Evolutionary conservation across 1,284 basidiomycete genomes (phyloP), one percentile per base, ranked within the genome.

Genomic region (Pterulicium gracile): DNA sequence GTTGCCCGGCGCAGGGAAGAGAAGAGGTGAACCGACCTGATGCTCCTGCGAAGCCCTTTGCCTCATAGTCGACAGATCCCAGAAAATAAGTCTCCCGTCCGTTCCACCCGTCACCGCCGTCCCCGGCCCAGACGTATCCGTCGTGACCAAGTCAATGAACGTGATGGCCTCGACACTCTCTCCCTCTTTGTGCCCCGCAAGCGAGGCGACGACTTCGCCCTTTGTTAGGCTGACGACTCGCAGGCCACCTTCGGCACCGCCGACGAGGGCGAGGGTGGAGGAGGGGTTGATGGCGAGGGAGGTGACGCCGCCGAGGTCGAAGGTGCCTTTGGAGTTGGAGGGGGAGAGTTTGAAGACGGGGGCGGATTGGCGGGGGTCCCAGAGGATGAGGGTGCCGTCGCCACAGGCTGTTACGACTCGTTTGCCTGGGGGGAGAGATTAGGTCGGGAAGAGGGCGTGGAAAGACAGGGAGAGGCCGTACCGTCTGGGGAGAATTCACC

Each of bases 401-500:
- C 79, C 81, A 53, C 89, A 88, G 4, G 88, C 88, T 3, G 93
- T 92, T 24, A 98, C 68, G 49, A 98, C 86, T 49, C 83, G 76
- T 68, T 92, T 92, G 51, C 91, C 90, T 85, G 48, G 20, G 19
- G 44, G 3, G 48, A 45, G 46, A 45, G 39, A 40, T 34, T 43
- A 52, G 50, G 42, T 4, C 34, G 42, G 46, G 35, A 39, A 41
- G 43, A 42, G 17, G 43, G 42, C 35, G 46, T 48, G 27, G 43
- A 47, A 49, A 43, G 20, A 21, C 20, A 7, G 20, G 27, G 10
- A n/a, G 10, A 10, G 20, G 22, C 45, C 62, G 46, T 59, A 79
- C 87, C 89, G 59, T 95, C 92, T 5, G 92, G 90, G 1, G 92
- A 93, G 66, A 96, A 99, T 51, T 84, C 76, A 23, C 94, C 94